Conservation (phyloP, 805 yeast species). For the Starmera quercuum region DNA sequence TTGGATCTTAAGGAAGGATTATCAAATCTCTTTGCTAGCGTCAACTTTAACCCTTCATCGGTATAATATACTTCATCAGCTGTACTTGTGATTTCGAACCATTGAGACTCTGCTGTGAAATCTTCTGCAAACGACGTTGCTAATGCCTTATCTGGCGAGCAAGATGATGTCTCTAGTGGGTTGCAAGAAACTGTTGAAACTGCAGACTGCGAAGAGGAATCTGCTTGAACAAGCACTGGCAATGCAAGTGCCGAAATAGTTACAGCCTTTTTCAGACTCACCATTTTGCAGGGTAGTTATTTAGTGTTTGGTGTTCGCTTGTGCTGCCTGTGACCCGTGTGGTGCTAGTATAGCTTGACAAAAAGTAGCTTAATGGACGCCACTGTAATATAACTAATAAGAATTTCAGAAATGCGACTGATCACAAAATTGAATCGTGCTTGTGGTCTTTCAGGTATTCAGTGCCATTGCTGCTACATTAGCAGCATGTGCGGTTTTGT, state of each 20-base stretch:
- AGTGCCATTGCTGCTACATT: too few relatives aligned
- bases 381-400: too few relatives aligned
- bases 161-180: conserved; percentile 30
- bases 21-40: conserved; percentile 56
- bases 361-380: too few relatives aligned
- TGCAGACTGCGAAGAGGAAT: conserved; percentile 2
- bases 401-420: too few relatives aligned
- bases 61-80: conserved; percentile 37
- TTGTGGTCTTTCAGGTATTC: too few relatives aligned
- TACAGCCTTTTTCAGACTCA: background rate
- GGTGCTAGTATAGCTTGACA: too few relatives aligned
- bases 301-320: too few relatives aligned
- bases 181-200: conserved; percentile 28
- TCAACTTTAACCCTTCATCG: conserved; percentile 54
- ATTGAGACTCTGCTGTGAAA: conserved; percentile 39
- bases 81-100: conserved; percentile 34
- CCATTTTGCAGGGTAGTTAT: too few relatives aligned
- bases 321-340: too few relatives aligned
- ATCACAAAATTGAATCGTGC: too few relatives aligned
- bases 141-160: conserved; percentile 53
- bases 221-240: background rate
- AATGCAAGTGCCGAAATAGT: background rate
- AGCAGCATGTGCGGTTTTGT: too few relatives aligned
- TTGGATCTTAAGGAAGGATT: conserved; percentile 74
- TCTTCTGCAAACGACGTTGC: conserved; percentile 45